Conservation (phyloP, 1,139 yeast genomes). For the Arxiozyma slooffiae region DNA sequence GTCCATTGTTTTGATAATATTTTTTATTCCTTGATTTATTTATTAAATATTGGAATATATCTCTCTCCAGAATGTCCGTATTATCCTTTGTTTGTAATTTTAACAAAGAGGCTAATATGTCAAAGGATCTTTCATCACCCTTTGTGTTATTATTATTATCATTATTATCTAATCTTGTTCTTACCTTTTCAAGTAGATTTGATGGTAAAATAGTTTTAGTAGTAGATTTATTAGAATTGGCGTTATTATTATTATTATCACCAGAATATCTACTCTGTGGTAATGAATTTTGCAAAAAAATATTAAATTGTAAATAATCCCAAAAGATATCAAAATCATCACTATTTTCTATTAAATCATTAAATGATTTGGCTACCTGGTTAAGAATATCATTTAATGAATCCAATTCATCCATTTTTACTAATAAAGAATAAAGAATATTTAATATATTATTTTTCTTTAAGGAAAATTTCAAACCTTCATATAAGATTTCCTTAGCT, state of each 20-base stretch:
- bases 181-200: slow-evolving; percentile 12
- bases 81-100: slow-evolving; percentile 22
- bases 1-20: slow-evolving; percentile 15
- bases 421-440: slow-evolving; percentile 15
- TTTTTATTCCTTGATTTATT: slow-evolving; percentile 9
- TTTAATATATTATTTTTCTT: slow-evolving; percentile 20
- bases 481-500: slow-evolving; percentile 20
- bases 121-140: not conserved
- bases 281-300: slow-evolving; percentile 13
- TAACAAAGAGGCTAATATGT: slow-evolving; percentile 15
- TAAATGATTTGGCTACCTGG: slow-evolving; percentile 10
- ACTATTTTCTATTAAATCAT: slow-evolving; percentile 13
- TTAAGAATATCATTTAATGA: slow-evolving; percentile 12
- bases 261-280: slow-evolving; percentile 19
- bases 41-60: slow-evolving; percentile 19
- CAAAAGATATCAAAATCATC: slow-evolving; percentile 25
- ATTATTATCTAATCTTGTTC: slow-evolving; percentile 15
- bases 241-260: not conserved
- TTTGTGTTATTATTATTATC: slow-evolving; percentile 15
- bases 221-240: slow-evolving; percentile 1
- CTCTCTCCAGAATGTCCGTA: slow-evolving; percentile 16
- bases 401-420: slow-evolving; percentile 17
- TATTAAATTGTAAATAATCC: slow-evolving; percentile 23
- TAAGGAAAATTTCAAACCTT: slow-evolving; percentile 17
- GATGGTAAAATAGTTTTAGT: slow-evolving; percentile 8